Percentiles rank a stretch among this genome's conserved stretches.
Conservation (phyloP, 2,329 filamentous ascomycete species). For the Mariannaea sp. region DNA sequence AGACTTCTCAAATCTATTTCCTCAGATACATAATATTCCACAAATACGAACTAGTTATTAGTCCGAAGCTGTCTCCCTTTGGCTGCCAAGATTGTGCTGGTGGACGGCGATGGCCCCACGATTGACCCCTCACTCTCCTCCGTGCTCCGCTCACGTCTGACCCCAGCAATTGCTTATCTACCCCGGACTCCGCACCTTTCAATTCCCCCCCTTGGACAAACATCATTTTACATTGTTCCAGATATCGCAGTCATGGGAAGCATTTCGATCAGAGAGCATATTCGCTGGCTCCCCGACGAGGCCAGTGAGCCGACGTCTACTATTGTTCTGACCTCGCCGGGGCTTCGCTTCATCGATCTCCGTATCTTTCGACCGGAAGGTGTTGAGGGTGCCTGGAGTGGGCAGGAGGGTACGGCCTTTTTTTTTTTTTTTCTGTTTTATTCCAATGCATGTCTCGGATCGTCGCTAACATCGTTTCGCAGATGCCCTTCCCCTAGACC, state of each 20-base stretch:
- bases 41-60: no score
- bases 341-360: constrained; percentile 64
- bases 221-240: no score
- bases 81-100: no score
- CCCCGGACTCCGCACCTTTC: not conserved
- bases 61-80: no score
- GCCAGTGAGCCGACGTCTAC: constrained; percentile 66
- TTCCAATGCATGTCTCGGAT: not conserved
- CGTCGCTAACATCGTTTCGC: not conserved
- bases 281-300: constrained; percentile 59
- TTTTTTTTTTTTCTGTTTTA: no score
- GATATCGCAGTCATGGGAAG: constrained; percentile 44
- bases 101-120: no score
- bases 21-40: no score
- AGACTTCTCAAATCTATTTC: no score
- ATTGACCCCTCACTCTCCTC: no score
- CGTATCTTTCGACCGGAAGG: constrained; percentile 52
- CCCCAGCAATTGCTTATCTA: no score
- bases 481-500: constrained; percentile 33
- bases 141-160: no score
- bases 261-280: constrained; percentile 63
- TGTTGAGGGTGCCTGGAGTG: constrained; percentile 19
- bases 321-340: constrained; percentile 65
- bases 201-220: no score
- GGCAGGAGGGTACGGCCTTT: constrained; percentile 30